Percentiles rank a stretch among this genome's conserved stretches.
These are phyloP conservation scores for Vitis rotundifolia DNA, from an alignment of 164 flowering plant genomes.

Conservation along the genomic window DNA sequence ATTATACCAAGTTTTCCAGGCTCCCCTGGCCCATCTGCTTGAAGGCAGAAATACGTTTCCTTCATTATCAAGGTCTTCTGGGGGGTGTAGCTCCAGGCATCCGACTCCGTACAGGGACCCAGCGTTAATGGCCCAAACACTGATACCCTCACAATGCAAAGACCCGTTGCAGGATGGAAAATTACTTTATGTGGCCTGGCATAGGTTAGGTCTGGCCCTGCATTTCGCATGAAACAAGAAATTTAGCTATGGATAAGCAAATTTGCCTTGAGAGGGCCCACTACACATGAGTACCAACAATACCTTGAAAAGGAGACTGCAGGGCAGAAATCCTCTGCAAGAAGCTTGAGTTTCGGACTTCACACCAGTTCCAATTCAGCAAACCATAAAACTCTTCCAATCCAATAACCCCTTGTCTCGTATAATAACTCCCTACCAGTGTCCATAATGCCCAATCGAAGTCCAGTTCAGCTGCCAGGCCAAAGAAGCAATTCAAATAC, in stretches of 20 bases:
- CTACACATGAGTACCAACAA: background rate
- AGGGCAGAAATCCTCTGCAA: constrained; percentile 46
- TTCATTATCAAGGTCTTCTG: constrained; percentile 28
- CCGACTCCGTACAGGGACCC: constrained; percentile 62
- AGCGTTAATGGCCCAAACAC: constrained; percentile 39
- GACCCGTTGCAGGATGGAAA: constrained; percentile 72
- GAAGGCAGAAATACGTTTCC: constrained; percentile 62
- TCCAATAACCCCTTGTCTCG: constrained; percentile 65
- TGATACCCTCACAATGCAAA: constrained; percentile 46
- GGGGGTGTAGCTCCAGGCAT: constrained; percentile 55
- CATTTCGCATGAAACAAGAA: constrained; percentile 11
- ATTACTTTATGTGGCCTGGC: constrained; percentile 38
- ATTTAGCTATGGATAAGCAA: too few species aligned
- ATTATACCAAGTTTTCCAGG: constrained; percentile 47
- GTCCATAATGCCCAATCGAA: constrained; percentile 86
- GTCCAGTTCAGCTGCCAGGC: constrained; percentile 71
- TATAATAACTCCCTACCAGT: constrained; percentile 70
- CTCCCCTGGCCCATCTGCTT: constrained; percentile 40
- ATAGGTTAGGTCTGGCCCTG: constrained; percentile 74
- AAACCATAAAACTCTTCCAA: constrained; percentile 64
- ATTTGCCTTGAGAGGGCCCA: too few species aligned
- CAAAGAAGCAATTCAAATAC: constrained; percentile 70
- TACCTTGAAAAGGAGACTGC: constrained; percentile 76
- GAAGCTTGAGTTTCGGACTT: constrained; percentile 48
- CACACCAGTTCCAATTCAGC: constrained; percentile 56